Conservation (phyloP, 306 rosid genomes). For the Lablab purpureus region DNA sequence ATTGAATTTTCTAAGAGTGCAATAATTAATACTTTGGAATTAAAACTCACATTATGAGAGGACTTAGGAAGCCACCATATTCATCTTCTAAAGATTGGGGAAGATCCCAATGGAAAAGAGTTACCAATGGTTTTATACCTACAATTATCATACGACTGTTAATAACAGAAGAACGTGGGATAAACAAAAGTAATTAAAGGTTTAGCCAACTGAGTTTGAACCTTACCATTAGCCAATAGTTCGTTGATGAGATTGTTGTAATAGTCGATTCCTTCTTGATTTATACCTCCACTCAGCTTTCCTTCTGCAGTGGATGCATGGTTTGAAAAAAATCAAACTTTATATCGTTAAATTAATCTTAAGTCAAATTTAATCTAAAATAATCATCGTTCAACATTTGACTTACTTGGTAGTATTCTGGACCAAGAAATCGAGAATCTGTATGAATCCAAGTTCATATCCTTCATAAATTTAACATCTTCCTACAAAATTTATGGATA, state of each 20-base stretch:
- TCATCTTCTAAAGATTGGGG: slow-evolving; percentile 69
- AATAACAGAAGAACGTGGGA: neutral
- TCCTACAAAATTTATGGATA: slow-evolving; percentile 45
- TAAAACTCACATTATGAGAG: slow-evolving; percentile 42
- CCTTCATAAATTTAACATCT: slow-evolving; percentile 67
- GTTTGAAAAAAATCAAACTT: neutral
- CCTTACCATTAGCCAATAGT: slow-evolving; percentile 57
- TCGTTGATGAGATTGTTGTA: slow-evolving; percentile 69
- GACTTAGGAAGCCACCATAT: slow-evolving; percentile 60
- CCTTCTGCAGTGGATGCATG: slow-evolving; percentile 48
- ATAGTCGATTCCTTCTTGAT: slow-evolving; percentile 59
- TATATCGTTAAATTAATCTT: neutral
- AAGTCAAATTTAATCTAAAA: neutral
- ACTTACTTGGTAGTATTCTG: slow-evolving; percentile 71
- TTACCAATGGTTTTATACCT: slow-evolving; percentile 65
- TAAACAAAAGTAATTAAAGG: neutral
- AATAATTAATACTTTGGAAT: neutral
- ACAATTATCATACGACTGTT: neutral
- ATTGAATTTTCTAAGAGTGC: neutral
- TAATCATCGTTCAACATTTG: neutral
- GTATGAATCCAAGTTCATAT: slow-evolving; percentile 66
- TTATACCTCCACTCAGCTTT: slow-evolving; percentile 66
- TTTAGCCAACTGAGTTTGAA: neutral
- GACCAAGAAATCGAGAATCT: slow-evolving; percentile 83
- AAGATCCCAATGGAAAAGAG: slow-evolving; percentile 73